A percentile compares a stretch with the other conserved stretches of the same genome.
Evolutionary conservation across 1,284 basidiomycete genomes (phyloP).

Genomic region (Grifola frondosa): DNA sequence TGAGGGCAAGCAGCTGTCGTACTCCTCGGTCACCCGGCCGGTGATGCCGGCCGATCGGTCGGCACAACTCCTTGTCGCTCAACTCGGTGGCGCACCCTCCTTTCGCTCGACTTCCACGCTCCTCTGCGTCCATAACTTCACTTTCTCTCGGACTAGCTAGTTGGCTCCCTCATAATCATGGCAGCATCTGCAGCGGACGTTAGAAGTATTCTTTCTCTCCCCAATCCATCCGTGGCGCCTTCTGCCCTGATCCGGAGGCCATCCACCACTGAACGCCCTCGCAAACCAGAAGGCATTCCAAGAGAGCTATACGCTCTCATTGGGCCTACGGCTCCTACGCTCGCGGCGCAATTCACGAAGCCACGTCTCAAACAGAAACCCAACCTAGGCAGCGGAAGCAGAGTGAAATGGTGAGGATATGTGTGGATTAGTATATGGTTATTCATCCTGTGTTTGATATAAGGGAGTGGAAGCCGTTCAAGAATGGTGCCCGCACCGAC

Average conservation of each 20-base stretch:
- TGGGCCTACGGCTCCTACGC: conserved; percentile 85
- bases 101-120: not conserved
- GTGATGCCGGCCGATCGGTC: no score
- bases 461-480: conserved; percentile 78
- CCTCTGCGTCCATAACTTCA: not conserved
- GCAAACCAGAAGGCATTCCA: conserved; percentile 88
- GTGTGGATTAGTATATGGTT: not conserved
- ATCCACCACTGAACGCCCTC: conserved; percentile 34
- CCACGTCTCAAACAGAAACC: conserved; percentile 88
- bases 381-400: conserved; percentile 58
- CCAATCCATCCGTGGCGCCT: conserved; percentile 34
- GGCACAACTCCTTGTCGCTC: no score
- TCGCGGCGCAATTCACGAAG: conserved; percentile 73
- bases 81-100: no score
- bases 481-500: conserved; percentile 64
- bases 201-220: conserved; percentile 74
- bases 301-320: conserved; percentile 93
- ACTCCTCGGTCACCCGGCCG: no score
- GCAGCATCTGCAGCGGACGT: conserved; percentile 74
- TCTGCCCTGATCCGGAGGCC: conserved; percentile 42
- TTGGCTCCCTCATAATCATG: conserved; percentile 16
- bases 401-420: conserved; percentile 61
- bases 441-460: not conserved
- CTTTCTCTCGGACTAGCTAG: conserved; percentile 6
- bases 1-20: no score